A percentile compares a stretch with the other conserved stretches of the same genome.
Evolutionary conservation across 805 yeast genomes (phyloP).

Genomic region (Nakazawaea sp.): DNA sequence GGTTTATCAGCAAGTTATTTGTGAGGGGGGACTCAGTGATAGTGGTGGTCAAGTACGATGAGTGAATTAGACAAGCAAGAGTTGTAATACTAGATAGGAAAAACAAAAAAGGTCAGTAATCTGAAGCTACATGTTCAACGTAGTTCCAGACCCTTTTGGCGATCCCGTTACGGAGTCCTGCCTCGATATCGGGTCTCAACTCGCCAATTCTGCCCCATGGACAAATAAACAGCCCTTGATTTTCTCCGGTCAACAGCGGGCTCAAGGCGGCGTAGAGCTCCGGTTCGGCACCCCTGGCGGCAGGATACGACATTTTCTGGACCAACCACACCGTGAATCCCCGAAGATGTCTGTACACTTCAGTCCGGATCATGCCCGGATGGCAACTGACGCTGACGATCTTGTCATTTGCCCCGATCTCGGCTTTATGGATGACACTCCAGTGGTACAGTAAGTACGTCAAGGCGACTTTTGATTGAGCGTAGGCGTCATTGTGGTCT

Average conservation of each 20-base stretch:
- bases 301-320: no score
- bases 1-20: slow-evolving; percentile 86
- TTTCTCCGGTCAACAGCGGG: slow-evolving; percentile 26
- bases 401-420: neutral
- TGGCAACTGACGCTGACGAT: neutral
- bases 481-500: neutral
- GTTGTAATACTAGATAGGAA: neutral
- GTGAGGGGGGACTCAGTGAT: slow-evolving; percentile 94
- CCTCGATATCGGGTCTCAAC: slow-evolving; percentile 28
- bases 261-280: slow-evolving; percentile 34
- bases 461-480: neutral
- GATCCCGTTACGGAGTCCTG: slow-evolving; percentile 23
- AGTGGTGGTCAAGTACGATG: slow-evolving; percentile 50
- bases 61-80: slow-evolving; percentile 1
- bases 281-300: no score
- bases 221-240: slow-evolving; percentile 27
- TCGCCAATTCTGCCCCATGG: slow-evolving; percentile 36
- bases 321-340: no score
- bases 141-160: slow-evolving; percentile 28
- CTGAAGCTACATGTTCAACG: slow-evolving; percentile 12
- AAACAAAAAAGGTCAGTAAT: neutral
- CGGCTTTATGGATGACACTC: neutral
- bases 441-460: neutral
- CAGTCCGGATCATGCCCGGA: neutral
- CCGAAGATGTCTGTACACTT: no score